phyloP scores from a whole-genome alignment of 106 monocot genomes.

The Phalaenopsis aphrodite region DNA sequence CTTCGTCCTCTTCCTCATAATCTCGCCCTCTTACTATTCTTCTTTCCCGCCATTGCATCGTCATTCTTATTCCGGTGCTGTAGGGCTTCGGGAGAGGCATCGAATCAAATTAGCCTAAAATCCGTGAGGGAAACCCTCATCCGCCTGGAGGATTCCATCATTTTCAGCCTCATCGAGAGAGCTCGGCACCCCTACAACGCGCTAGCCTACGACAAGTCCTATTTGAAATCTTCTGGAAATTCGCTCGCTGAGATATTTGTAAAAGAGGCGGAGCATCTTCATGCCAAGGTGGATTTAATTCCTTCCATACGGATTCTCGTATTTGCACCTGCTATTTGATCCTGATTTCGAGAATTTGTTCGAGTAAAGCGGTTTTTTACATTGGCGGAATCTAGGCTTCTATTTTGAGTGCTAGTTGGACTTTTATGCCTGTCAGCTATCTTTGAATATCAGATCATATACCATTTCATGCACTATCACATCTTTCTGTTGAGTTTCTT shows the following conservation, averaged over 20 bases:
- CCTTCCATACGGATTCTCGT: neutral
- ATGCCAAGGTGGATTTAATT: slow-evolving; percentile 48
- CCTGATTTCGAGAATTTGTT: neutral
- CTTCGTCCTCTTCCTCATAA: neutral
- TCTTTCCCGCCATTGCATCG: neutral
- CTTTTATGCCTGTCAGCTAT: neutral
- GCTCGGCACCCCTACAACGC: slow-evolving; percentile 43
- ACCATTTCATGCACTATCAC: neutral
- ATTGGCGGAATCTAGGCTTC: neutral
- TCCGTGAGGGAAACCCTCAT: slow-evolving; percentile 60
- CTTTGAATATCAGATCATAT: neutral
- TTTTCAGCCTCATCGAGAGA: slow-evolving; percentile 76
- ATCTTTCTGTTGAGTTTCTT: neutral
- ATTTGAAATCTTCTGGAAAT: neutral
- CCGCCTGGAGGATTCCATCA: slow-evolving; percentile 76
- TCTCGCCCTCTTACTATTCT: neutral
- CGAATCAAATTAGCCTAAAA: slow-evolving; percentile 26
- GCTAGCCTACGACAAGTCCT: slow-evolving; percentile 36
- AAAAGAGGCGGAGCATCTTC: slow-evolving; percentile 47
- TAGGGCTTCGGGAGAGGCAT: slow-evolving; percentile 1
- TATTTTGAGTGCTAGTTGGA: neutral
- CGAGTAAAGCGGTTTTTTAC: too few species aligned
- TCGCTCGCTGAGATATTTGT: slow-evolving; percentile 51
- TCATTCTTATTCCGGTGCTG: neutral
- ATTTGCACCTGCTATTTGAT: neutral